These are phyloP conservation scores for Stephania cephalantha DNA, from an alignment of 164 flowering plant genomes.

Conservation along the genomic window DNA sequence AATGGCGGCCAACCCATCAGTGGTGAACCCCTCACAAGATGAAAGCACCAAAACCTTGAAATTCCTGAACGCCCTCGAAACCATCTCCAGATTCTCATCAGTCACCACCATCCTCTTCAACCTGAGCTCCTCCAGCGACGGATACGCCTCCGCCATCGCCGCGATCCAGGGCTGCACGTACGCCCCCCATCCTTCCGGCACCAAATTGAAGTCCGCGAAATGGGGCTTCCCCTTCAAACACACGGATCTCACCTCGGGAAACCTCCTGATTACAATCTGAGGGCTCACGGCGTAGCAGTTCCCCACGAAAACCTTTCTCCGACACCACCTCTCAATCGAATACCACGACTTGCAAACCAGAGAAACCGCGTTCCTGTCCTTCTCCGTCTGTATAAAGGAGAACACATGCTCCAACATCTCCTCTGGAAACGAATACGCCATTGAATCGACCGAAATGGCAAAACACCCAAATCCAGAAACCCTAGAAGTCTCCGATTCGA, in stretches of 20 bases:
- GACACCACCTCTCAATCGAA: constrained; percentile 58
- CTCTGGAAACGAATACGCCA: constrained; percentile 67
- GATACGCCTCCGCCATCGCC: constrained; percentile 42
- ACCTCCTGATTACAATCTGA: constrained; percentile 38
- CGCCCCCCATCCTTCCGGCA: constrained; percentile 93
- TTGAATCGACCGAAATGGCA: constrained; percentile 6
- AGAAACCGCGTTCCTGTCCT: constrained; percentile 68
- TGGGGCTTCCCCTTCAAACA: constrained; percentile 88
- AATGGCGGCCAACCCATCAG: constrained; percentile 74
- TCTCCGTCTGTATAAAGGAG: constrained; percentile 50
- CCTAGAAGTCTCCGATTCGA: neutral
- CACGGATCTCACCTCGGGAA: constrained; percentile 61
- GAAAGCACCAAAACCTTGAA: constrained; percentile 65
- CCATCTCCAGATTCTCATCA: constrained; percentile 69
- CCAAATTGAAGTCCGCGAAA: constrained; percentile 84
- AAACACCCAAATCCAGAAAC: neutral
- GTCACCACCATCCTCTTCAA: constrained; percentile 86
- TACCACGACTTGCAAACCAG: constrained; percentile 86
- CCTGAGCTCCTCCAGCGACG: constrained; percentile 72
- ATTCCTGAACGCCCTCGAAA: constrained; percentile 54
- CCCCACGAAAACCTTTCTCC: constrained; percentile 61
- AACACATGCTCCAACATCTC: constrained; percentile 86
- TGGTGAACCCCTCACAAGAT: constrained; percentile 71
- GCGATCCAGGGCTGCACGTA: constrained; percentile 61
- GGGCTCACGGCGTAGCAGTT: constrained; percentile 84